Base-by-base conservation (phyloP, 495 filamentous ascomycete genomes). In the Hypoxylon rickii region DNA sequence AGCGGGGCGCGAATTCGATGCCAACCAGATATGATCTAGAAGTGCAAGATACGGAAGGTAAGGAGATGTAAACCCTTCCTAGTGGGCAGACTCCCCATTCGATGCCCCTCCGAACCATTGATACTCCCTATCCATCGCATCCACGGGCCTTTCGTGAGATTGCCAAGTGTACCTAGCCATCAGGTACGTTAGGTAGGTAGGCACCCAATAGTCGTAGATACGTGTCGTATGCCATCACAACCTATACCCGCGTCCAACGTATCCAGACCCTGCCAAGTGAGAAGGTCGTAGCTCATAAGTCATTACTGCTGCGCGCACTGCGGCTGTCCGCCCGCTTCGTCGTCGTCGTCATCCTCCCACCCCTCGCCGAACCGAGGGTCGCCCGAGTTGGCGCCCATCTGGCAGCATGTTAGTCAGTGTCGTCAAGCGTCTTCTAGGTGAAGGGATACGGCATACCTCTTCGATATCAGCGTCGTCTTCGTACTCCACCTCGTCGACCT, bases 231-330 rank as follows among this genome's bases (percentile, higher is more conserved):
- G n/a, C n/a, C n/a, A n/a, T n/a, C n/a, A n/a, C n/a, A 42, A 32
- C 48, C 44, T 50, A 48, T 39, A 44, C 42, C 50, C 31, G 40
- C 50, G 20, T 39, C 39, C 2, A 21, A 16, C 41, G 29, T 37
- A 19, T 50, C 26, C 51, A 58, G 46, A 58, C 42, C 59, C 48
- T 44, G 38, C 53, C 33, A 64, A 48, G 45, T 37, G 44, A 38
- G 52, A 29, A 45, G 36, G 20, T 58, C 49, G 45, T 63, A 45
- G 58, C 47, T 64, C 61, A 44, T 63, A 34, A 44, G 36, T 53
- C 54, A 63, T 82, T 86, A 97, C 79, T 97, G 92, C 65, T 90
- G 83, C 44, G 90, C 81, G 70, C 93, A 97, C 74, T 97, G 93
- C 29, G 86, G 73, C 34, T 70, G 68, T 33, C 73, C 79, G 8